Evolutionary conservation across 108 stramenopile genomes (phyloP).

Genomic region (Cyclotella baltica): DNA sequence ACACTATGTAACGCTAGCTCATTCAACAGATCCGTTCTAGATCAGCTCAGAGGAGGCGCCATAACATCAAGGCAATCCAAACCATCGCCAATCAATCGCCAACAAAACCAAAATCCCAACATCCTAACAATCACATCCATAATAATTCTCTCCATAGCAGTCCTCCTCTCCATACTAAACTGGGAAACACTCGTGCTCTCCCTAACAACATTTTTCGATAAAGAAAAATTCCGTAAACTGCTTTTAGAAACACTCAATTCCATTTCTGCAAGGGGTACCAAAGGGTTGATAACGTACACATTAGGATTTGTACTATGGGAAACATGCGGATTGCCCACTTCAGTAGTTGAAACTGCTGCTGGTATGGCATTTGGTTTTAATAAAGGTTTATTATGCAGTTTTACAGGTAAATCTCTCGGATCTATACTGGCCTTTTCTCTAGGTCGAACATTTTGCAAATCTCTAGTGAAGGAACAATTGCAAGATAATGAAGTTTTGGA

Average conservation of each 20-base stretch:
- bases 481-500: slow-evolving; percentile 27
- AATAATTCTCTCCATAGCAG: not conserved
- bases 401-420: slow-evolving; percentile 44
- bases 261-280: slow-evolving; percentile 20
- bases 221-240: slow-evolving; percentile 25
- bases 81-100: not conserved
- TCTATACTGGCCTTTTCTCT: slow-evolving; percentile 42
- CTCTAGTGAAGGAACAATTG: slow-evolving; percentile 9
- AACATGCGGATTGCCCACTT: slow-evolving; percentile 48
- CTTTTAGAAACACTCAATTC: slow-evolving; percentile 30
- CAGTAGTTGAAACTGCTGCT: slow-evolving; percentile 46
- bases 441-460: slow-evolving; percentile 32
- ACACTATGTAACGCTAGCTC: not conserved
- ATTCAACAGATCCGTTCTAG: not conserved
- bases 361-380: slow-evolving; percentile 49
- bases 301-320: slow-evolving; percentile 36
- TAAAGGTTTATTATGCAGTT: slow-evolving; percentile 29
- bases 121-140: not conserved
- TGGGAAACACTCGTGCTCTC: slow-evolving; percentile 17
- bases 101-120: not conserved
- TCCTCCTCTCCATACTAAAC: slow-evolving; percentile 5
- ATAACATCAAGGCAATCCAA: not conserved
- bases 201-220: slow-evolving; percentile 25
- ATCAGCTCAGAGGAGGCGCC: not conserved
- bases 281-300: slow-evolving; percentile 24